A percentile compares a stretch with the other conserved stretches of the same genome.
Evolutionary conservation across 306 rosid species (phyloP).

Genomic region (Cajanus cajan): DNA sequence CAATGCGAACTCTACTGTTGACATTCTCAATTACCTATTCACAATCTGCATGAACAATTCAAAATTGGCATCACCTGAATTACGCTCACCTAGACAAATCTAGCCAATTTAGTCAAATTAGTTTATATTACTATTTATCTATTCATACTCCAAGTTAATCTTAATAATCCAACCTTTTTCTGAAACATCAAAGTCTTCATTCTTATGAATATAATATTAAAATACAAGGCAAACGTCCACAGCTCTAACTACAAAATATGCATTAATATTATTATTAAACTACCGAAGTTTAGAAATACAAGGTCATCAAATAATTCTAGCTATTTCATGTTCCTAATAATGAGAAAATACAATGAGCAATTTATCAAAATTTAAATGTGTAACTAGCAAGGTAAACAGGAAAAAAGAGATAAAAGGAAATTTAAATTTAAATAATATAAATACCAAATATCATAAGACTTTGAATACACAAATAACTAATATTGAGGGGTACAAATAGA

Average conservation of each 20-base stretch:
- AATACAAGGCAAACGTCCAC: neutral
- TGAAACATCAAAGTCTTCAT: neutral
- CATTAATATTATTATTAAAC: neutral
- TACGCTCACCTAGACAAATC: neutral
- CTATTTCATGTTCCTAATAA: neutral
- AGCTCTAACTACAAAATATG: neutral
- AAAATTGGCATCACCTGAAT: neutral
- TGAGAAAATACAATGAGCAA: neutral
- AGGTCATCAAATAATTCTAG: constrained; percentile 9
- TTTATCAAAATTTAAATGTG: neutral
- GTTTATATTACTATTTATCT: neutral
- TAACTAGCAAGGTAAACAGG: neutral
- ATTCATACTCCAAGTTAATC: neutral
- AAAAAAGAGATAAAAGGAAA: neutral
- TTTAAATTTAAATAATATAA: neutral
- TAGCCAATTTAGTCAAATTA: constrained; percentile 3
- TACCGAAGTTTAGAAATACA: neutral
- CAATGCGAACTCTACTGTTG: neutral
- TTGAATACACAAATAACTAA: neutral
- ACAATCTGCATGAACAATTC: neutral
- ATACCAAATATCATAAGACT: neutral
- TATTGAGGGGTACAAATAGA: neutral
- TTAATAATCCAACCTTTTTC: neutral
- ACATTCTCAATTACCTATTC: neutral
- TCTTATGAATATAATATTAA: neutral